A percentile compares a stretch with the other conserved stretches of the same genome.
Conservation (phyloP, 2,329 filamentous ascomycete genomes). For the Talaromyces sp. region DNA sequence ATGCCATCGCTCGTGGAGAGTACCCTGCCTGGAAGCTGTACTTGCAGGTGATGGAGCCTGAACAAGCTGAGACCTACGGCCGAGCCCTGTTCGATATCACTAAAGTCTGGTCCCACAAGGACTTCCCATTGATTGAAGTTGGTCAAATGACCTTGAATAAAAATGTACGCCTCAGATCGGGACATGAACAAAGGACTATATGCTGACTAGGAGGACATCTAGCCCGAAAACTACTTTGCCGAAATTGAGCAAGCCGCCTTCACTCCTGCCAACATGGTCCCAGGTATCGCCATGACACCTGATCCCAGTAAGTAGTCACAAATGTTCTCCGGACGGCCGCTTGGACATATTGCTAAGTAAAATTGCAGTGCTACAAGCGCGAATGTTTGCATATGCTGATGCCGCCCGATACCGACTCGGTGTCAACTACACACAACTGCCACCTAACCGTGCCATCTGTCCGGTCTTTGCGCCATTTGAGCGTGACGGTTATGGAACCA, state of each 20-base stretch:
- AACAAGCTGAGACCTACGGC: slow-evolving; percentile 13
- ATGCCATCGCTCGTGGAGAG: slow-evolving; percentile 8
- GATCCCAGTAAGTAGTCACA: slow-evolving; percentile 11
- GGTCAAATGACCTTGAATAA: slow-evolving; percentile 18
- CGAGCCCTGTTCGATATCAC: slow-evolving; percentile 15
- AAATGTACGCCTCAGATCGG: background rate
- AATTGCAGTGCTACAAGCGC: slow-evolving; percentile 16
- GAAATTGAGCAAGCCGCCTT: slow-evolving; percentile 16
- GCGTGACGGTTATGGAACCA: slow-evolving; percentile 6
- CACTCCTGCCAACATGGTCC: slow-evolving; percentile 11
- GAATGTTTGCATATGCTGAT: slow-evolving; percentile 18
- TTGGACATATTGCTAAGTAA: background rate
- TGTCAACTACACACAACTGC: slow-evolving; percentile 17
- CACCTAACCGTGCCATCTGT: slow-evolving; percentile 10
- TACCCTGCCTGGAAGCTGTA: slow-evolving; percentile 17
- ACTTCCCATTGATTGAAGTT: slow-evolving; percentile 13
- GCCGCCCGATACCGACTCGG: slow-evolving; percentile 17
- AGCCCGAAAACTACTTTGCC: slow-evolving; percentile 16
- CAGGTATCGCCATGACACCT: slow-evolving; percentile 1
- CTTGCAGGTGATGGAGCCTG: slow-evolving; percentile 16
- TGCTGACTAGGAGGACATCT: background rate
- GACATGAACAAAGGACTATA: background rate
- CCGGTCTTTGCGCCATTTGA: slow-evolving; percentile 1
- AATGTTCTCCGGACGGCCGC: background rate
- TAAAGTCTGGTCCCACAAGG: slow-evolving; percentile 7